Conservation (phyloP, 208 protist species). For the Wallacemonas sp. region DNA sequence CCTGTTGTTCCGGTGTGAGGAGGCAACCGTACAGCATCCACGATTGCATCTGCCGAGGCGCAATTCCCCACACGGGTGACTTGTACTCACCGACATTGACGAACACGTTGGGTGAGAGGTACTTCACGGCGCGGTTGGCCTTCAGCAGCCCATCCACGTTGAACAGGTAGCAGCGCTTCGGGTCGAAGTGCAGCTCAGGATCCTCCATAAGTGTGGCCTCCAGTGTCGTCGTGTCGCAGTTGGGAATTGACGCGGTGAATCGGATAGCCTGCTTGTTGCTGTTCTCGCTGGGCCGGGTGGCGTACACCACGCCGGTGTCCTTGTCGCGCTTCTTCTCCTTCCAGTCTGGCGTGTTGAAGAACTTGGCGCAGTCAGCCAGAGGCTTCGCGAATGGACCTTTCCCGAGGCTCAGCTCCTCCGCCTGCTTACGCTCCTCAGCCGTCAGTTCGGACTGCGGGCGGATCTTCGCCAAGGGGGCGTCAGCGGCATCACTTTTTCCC, state of each 20-base stretch:
- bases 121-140: constrained; percentile 16
- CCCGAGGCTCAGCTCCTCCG: constrained; percentile 13
- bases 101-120: constrained; percentile 24
- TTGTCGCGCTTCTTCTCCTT: constrained; percentile 13
- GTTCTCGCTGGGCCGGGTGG: constrained; percentile 11
- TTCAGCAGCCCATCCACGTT: constrained; percentile 25
- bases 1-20: constrained; percentile 37
- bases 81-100: constrained; percentile 32
- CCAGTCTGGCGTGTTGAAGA: constrained; percentile 15
- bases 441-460: constrained; percentile 17
- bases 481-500: constrained; percentile 2
- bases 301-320: constrained; percentile 11
- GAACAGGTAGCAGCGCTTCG: constrained; percentile 28
- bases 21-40: constrained; percentile 24
- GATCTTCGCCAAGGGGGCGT: constrained; percentile 3
- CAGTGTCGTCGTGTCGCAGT: constrained; percentile 28
- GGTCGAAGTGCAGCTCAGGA: constrained; percentile 22
- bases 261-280: constrained; percentile 25
- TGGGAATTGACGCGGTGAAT: constrained; percentile 30
- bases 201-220: constrained; percentile 32
- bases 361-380: constrained; percentile 6
- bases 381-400: constrained; percentile 15
- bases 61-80: constrained; percentile 15
- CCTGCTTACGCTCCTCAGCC: constrained; percentile 19
- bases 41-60: constrained; percentile 32